A percentile compares a stretch with the other conserved stretches of the same genome.
phyloP scores from a whole-genome alignment of 306 rosid genomes.

The Albizia julibrissin region DNA sequence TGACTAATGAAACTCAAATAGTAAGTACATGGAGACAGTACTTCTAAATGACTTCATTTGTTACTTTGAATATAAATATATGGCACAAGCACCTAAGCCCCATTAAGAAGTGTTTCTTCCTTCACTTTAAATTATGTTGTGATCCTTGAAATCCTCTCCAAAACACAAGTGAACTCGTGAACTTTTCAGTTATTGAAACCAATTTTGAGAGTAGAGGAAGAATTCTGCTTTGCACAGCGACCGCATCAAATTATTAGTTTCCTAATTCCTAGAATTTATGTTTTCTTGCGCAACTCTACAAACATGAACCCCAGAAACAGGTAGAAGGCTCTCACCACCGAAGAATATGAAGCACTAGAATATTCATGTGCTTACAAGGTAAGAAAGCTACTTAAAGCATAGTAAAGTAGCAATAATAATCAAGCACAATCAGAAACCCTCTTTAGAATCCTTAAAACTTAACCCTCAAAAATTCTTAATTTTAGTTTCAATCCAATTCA shows the following conservation, averaged over 20 bases:
- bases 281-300: neutral
- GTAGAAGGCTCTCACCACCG: neutral
- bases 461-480: neutral
- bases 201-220: neutral
- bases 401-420: neutral
- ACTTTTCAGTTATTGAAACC: neutral
- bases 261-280: neutral
- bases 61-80: constrained; percentile 2
- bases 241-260: constrained; percentile 11
- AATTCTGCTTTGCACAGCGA: constrained; percentile 19
- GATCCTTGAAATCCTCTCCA: constrained; percentile 20
- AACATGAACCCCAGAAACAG: neutral
- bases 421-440: constrained; percentile 12
- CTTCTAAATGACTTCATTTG: neutral
- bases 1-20: constrained; percentile 22
- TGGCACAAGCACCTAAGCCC: neutral
- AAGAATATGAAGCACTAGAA: constrained; percentile 13
- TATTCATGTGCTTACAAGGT: constrained; percentile 13
- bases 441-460: constrained; percentile 14
- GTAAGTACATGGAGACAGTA: neutral
- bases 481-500: constrained; percentile 18
- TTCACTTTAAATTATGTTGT: neutral
- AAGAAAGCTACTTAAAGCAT: constrained; percentile 24
- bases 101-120: neutral
- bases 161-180: neutral